Base-by-base conservation (phyloP, 2,329 filamentous ascomycete species). In the Pseudogymnoascus sp. region DNA sequence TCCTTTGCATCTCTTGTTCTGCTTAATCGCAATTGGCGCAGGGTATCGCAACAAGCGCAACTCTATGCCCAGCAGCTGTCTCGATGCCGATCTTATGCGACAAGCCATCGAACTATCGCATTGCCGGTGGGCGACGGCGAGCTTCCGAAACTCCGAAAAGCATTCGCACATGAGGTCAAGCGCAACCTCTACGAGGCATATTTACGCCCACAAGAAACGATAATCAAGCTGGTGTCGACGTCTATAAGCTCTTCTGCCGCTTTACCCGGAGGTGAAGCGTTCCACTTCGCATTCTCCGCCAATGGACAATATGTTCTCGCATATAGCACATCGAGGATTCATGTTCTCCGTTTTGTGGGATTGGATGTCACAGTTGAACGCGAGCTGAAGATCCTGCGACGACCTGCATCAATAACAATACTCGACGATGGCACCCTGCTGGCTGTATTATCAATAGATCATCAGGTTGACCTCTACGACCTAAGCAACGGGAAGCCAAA, bases 391-490 rank as follows among this genome's bases (percentile, higher is more conserved):
- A 88, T 93, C 52, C 77, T 88, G 65, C 83, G 91, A 60, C 83
- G 90, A 33, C 91, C 92, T 5, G 80, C 88, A 18, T 86, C 90
- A 4, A 87, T 89, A 12, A 90, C 91, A 61, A 88, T 96, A 66
- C 83, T 89, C 40, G 91, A 96, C 69, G 85, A 93, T 73, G 90
- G 88, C 14, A 84, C 83, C 9, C 77, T 90, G 9, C 80, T 96
- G 33, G 92, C 90, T 1, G 90, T 96, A 5, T 78, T 95, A 58
- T 91, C 91, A 25, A 90, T 84, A 5, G 88, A 91, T 66, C 89
- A 93, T 77, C 89, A 93, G 73, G 88, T 96, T 65, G 90, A 96
- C 69, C 75, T 96, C n/a, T 96, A 96, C 73, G 84, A 89, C 68
- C 80, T 96, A 23, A 78, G 79, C 3, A 74, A 80, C 61, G 77